Conservation (phyloP, 1,284 basidiomycete species). For the Cutaneotrichosporon cyanovorans region DNA sequence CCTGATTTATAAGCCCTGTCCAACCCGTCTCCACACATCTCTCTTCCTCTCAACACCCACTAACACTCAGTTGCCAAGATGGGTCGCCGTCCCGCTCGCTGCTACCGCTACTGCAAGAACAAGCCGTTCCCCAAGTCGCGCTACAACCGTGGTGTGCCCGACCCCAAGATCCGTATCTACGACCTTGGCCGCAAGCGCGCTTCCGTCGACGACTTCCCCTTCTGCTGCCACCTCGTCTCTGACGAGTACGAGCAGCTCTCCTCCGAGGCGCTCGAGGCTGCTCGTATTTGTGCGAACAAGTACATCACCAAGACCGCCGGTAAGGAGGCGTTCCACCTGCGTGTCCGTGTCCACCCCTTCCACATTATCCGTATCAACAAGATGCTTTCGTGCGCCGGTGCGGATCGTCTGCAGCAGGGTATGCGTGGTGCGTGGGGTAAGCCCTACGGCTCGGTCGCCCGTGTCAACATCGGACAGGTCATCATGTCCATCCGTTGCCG, state of each 20-base stretch:
- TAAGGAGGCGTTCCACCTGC: slow-evolving; percentile 98
- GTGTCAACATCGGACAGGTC: slow-evolving; percentile 66
- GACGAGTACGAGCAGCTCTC: slow-evolving; percentile 98
- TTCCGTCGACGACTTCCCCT: slow-evolving; percentile 94
- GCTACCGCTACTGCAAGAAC: slow-evolving; percentile 98
- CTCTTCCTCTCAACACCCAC: background rate
- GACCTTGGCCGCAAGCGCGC: slow-evolving; percentile 94
- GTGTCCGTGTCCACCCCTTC: slow-evolving; percentile 96
- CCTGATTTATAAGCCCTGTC: background rate
- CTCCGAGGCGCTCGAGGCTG: slow-evolving; percentile 92
- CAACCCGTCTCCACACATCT: background rate
- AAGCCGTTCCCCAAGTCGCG: slow-evolving; percentile 81
- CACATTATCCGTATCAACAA: slow-evolving; percentile 99
- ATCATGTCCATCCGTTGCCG: slow-evolving; percentile 93
- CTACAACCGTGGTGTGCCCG: slow-evolving; percentile 98
- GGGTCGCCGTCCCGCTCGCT: slow-evolving; percentile 93
- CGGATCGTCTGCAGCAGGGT: slow-evolving; percentile 94
- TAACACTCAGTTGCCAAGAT: slow-evolving; percentile 50
- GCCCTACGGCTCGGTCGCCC: slow-evolving; percentile 66
- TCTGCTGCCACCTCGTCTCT: slow-evolving; percentile 91
- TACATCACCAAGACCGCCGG: slow-evolving; percentile 97
- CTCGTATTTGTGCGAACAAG: slow-evolving; percentile 99
- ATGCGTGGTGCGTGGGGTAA: slow-evolving; percentile 99
- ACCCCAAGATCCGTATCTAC: slow-evolving; percentile 89
- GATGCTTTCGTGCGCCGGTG: slow-evolving; percentile 98